Conservation (phyloP, 2,329 filamentous ascomycete genomes). For the Cladosporium sp. region DNA sequence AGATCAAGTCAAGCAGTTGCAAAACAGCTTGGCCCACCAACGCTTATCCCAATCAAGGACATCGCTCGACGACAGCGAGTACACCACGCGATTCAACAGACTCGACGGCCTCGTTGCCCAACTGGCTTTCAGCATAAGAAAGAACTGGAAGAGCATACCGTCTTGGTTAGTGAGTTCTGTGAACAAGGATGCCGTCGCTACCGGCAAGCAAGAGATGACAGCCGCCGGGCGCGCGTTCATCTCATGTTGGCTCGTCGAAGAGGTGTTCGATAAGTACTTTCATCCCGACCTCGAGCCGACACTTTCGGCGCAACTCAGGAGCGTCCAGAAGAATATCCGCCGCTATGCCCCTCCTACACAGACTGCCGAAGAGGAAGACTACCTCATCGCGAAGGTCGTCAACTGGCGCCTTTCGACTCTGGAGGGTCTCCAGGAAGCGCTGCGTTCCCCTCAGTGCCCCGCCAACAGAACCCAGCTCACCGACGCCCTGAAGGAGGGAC, state of each 20-base stretch:
- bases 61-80: constrained; percentile 92
- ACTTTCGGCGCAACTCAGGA: constrained; percentile 75
- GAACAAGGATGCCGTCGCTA: constrained; percentile 78
- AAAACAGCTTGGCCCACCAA: constrained; percentile 97
- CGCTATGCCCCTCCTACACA: constrained; percentile 67
- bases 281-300: constrained; percentile 78
- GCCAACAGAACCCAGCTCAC: constrained; percentile 60
- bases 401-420: constrained; percentile 92
- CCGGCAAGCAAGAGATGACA: constrained; percentile 96
- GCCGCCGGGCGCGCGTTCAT: constrained; percentile 87
- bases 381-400: constrained; percentile 79
- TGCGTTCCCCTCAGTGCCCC: constrained; percentile 62
- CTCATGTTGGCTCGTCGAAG: constrained; percentile 82
- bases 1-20: constrained; percentile 84
- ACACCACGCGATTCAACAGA: constrained; percentile 80
- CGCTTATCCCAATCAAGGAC: constrained; percentile 91
- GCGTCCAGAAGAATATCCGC: constrained; percentile 83
- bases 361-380: constrained; percentile 84
- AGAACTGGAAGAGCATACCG: constrained; percentile 83
- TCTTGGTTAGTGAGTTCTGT: constrained; percentile 74
- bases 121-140: constrained; percentile 90
- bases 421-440: constrained; percentile 73
- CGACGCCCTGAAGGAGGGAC: constrained; percentile 58
- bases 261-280: constrained; percentile 88
- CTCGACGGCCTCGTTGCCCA: constrained; percentile 94